A percentile compares a stretch with the other conserved stretches of the same genome.
phyloP scores from a whole-genome alignment of 2,329 filamentous ascomycete genomes.

The Botrytis deweyae region DNA sequence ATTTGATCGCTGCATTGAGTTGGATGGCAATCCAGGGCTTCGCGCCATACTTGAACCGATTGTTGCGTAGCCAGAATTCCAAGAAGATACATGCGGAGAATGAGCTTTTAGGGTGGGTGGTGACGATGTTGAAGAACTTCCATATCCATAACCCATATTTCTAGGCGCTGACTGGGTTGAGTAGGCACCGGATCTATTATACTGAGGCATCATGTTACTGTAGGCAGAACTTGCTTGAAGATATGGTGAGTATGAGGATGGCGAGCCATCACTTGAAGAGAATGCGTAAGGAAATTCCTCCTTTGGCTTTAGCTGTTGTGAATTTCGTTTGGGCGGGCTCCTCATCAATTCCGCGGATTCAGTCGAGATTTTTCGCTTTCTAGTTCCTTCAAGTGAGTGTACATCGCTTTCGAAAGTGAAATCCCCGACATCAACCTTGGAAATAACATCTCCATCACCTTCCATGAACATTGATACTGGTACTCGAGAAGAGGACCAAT shows the following conservation, averaged over 20 bases:
- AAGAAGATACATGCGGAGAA: constrained; percentile 48
- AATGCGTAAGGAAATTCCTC: constrained; percentile 55
- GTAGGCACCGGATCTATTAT: constrained; percentile 40
- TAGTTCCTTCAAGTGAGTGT: constrained; percentile 44
- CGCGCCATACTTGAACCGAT: constrained; percentile 45
- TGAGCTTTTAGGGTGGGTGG: constrained; percentile 46
- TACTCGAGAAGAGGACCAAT: constrained; percentile 54
- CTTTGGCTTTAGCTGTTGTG: constrained; percentile 49
- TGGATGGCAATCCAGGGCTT: constrained; percentile 44
- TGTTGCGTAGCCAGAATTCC: constrained; percentile 49
- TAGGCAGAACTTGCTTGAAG: constrained; percentile 50
- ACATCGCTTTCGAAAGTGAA: constrained; percentile 56
- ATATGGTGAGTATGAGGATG: constrained; percentile 50
- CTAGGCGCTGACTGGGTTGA: constrained; percentile 42
- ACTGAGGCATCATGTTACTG: constrained; percentile 39
- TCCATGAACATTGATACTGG: constrained; percentile 61
- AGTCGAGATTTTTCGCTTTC: constrained; percentile 57
- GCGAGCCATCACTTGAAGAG: constrained; percentile 45
- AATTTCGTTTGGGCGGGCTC: constrained; percentile 49
- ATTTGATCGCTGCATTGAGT: constrained; percentile 27
- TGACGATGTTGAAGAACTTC: constrained; percentile 44
- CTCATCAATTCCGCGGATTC: constrained; percentile 48
- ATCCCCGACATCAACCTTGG: constrained; percentile 55
- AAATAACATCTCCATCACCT: constrained; percentile 51
- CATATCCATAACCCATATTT: constrained; percentile 44